Conservation (phyloP, 257 asterid species). For the Ilex aquifolium region DNA sequence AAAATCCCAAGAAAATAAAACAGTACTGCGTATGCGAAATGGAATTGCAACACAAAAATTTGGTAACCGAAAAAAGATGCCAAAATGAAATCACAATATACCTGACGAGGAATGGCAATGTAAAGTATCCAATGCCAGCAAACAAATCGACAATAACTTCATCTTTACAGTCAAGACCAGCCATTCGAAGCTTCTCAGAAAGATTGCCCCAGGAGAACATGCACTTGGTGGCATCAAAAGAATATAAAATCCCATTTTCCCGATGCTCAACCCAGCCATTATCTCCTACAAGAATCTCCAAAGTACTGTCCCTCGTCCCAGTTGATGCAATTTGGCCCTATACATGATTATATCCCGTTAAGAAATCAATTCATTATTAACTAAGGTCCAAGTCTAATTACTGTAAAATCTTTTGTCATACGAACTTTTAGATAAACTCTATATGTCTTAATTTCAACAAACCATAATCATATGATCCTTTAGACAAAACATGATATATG, state of each 20-base stretch:
- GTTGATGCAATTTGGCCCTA: constrained; percentile 75
- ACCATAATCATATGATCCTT: no score
- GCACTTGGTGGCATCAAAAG: constrained; percentile 89
- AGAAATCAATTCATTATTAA: constrained; percentile 3
- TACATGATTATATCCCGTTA: constrained; percentile 21
- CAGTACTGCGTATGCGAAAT: neutral
- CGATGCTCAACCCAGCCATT: constrained; percentile 94
- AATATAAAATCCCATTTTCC: constrained; percentile 82
- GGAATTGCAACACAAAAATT: neutral
- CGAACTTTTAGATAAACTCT: no score
- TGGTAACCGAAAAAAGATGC: neutral
- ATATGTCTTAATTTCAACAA: no score
- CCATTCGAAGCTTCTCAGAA: constrained; percentile 91
- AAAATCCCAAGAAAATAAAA: no score
- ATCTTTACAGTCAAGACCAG: constrained; percentile 60
- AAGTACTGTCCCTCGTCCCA: constrained; percentile 88
- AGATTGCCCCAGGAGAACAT: constrained; percentile 99
- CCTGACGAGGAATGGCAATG: constrained; percentile 94
- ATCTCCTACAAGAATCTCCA: constrained; percentile 91
- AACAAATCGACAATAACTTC: constrained; percentile 88
- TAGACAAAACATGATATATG: no score
- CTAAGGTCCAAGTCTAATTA: no score
- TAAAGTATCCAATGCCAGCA: constrained; percentile 95
- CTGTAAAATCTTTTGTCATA: no score
- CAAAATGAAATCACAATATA: constrained; percentile 10